Percentiles rank a stretch among this genome's conserved stretches.
phyloP scores from a whole-genome alignment of 805 yeast genomes.

The Starmerella sirachaensis region DNA sequence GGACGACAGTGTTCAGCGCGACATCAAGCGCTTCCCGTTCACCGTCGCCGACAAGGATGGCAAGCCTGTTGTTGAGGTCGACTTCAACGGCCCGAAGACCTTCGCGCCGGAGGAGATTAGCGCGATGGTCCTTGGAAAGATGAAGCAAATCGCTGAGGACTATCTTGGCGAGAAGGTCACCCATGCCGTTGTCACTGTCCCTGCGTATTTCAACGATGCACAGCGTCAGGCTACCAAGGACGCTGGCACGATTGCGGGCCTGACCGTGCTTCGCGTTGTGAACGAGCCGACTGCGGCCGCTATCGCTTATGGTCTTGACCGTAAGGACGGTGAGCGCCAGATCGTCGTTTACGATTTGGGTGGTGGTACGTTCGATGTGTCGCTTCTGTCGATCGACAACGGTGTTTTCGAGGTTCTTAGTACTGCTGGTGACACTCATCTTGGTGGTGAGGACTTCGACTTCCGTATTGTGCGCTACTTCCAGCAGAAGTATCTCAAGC shows the following conservation, averaged over 20 bases:
- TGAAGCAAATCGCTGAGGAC: constrained; percentile 88
- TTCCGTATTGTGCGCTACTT: constrained; percentile 79
- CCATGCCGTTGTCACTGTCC: constrained; percentile 86
- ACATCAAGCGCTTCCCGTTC: constrained; percentile 74
- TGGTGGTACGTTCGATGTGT: constrained; percentile 96
- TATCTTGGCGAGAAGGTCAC: constrained; percentile 74
- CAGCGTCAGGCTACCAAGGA: constrained; percentile 92
- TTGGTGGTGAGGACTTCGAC: constrained; percentile 97
- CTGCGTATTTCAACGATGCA: constrained; percentile 88
- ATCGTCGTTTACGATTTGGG: constrained; percentile 89
- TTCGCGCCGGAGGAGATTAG: constrained; percentile 91
- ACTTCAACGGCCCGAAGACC: constrained; percentile 53
- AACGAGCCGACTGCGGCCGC: constrained; percentile 98
- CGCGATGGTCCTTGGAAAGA: constrained; percentile 81
- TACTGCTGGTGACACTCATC: constrained; percentile 92
- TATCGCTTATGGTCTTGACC: constrained; percentile 87
- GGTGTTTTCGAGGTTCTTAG: constrained; percentile 90
- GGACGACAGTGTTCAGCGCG: constrained; percentile 69
- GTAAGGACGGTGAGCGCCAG: constrained; percentile 68
- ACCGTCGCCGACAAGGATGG: constrained; percentile 56
- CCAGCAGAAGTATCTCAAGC: constrained; percentile 76
- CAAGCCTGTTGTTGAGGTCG: constrained; percentile 73
- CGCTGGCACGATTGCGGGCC: constrained; percentile 86
- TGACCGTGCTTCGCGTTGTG: constrained; percentile 76
- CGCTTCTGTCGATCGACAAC: constrained; percentile 72